Conservation (phyloP, 768 basidiomycete species). For the Leccinellum rugosiceps region DNA sequence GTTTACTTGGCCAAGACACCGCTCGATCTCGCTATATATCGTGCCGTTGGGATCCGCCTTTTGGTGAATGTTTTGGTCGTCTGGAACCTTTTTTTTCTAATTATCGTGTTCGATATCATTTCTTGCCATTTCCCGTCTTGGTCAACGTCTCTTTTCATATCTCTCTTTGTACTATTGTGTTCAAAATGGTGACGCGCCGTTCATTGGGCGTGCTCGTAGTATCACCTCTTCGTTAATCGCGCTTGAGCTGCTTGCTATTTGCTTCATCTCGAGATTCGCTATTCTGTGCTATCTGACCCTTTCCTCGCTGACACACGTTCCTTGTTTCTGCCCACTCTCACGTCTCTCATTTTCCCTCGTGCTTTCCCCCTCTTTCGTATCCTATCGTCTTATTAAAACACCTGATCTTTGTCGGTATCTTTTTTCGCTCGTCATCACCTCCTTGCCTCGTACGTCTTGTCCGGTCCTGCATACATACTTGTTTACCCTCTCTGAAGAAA, state of each 20-base stretch:
- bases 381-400: neutral
- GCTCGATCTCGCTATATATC: constrained; percentile 5
- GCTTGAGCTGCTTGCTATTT: constrained; percentile 2
- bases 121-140: constrained; percentile 16
- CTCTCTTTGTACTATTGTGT: constrained; percentile 8
- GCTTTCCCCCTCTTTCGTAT: neutral
- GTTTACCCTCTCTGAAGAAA: neutral
- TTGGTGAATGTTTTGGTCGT: constrained; percentile 7
- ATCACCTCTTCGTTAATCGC: constrained; percentile 1
- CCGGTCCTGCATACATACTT: neutral
- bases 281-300: constrained; percentile 11
- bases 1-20: neutral
- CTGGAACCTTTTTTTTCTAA: constrained; percentile 2
- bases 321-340: constrained; percentile 1
- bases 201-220: constrained; percentile 6
- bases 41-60: neutral
- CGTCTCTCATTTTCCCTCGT: neutral
- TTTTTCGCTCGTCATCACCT: neutral
- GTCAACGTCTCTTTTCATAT: constrained; percentile 4
- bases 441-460: neutral
- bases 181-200: constrained; percentile 9
- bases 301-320: constrained; percentile 7
- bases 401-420: neutral
- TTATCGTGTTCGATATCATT: constrained; percentile 4
- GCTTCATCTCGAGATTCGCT: constrained; percentile 12